Conservation (phyloP, 768 basidiomycete species). For the Naganishia vaughanmartiniae region DNA sequence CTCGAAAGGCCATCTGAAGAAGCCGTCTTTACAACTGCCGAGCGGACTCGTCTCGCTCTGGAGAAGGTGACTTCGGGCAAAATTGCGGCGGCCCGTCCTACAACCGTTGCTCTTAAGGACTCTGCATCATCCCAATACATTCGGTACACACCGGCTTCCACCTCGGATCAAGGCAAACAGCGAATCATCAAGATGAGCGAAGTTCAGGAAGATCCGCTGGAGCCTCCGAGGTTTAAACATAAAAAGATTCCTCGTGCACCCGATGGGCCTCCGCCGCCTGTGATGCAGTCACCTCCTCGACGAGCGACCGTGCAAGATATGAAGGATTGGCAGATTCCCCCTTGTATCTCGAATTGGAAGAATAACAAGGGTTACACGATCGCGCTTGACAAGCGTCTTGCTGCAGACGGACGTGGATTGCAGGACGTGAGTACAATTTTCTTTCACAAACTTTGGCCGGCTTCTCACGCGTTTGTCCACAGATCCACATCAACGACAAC, state of each 20-base stretch:
- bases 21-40: constrained; percentile 83
- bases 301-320: constrained; percentile 96
- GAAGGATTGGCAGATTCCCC: constrained; percentile 99
- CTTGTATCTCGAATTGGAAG: constrained; percentile 99
- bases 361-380: constrained; percentile 99
- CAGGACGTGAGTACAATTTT: constrained; percentile 76
- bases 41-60: constrained; percentile 82
- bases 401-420: constrained; percentile 94
- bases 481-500: constrained; percentile 98
- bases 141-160: constrained; percentile 82
- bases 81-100: constrained; percentile 98
- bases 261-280: constrained; percentile 92
- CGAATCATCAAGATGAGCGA: constrained; percentile 99
- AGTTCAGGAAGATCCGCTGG: constrained; percentile 93
- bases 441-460: background rate
- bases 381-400: constrained; percentile 93
- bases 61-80: constrained; percentile 92
- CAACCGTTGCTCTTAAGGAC: constrained; percentile 75
- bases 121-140: constrained; percentile 85
- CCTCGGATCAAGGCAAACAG: constrained; percentile 77
- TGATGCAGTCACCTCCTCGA: constrained; percentile 88
- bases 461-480: background rate
- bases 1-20: constrained; percentile 96
- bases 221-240: constrained; percentile 95
- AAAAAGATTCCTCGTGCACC: constrained; percentile 98